These are phyloP conservation scores for Microbotryum scabiosae DNA, from an alignment of 1,284 basidiomycete genomes.

Conservation along the genomic window DNA sequence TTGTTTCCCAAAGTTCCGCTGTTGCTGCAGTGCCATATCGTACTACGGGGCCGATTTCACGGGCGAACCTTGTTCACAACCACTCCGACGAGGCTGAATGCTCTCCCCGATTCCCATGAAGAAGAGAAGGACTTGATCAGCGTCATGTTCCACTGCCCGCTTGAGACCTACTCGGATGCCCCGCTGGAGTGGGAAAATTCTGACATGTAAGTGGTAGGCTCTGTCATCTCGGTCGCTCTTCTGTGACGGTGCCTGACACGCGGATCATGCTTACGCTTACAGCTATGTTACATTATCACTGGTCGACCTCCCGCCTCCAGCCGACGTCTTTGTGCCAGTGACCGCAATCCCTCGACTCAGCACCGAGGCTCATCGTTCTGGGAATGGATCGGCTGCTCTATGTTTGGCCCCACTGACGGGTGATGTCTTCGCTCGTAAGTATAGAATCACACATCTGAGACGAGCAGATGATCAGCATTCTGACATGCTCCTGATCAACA, in stretches of 20 bases:
- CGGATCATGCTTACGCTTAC: neutral
- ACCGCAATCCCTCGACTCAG: neutral
- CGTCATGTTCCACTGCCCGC: constrained; percentile 4
- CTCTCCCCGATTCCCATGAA: constrained; percentile 1
- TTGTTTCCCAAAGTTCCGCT: neutral
- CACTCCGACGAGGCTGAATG: neutral
- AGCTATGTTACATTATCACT: constrained; percentile 6
- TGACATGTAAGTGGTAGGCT: constrained; percentile 4
- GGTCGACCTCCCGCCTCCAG: neutral
- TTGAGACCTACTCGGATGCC: neutral
- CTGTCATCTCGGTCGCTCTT: neutral
- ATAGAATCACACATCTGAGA: neutral
- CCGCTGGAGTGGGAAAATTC: constrained; percentile 1
- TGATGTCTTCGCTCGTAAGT: constrained; percentile 5
- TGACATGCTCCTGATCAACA: neutral
- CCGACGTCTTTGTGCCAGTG: constrained; percentile 1
- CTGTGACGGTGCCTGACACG: neutral
- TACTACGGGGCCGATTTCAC: neutral
- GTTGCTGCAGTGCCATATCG: neutral
- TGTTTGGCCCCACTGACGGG: constrained; percentile 4
- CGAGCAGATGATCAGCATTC: neutral
- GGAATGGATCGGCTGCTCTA: neutral
- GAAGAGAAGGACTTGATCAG: constrained; percentile 1
- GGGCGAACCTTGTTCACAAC: neutral
- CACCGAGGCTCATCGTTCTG: neutral